Evolutionary conservation across 768 basidiomycete genomes (phyloP).

Genomic region (Chalciporus sphaerocephalus): DNA sequence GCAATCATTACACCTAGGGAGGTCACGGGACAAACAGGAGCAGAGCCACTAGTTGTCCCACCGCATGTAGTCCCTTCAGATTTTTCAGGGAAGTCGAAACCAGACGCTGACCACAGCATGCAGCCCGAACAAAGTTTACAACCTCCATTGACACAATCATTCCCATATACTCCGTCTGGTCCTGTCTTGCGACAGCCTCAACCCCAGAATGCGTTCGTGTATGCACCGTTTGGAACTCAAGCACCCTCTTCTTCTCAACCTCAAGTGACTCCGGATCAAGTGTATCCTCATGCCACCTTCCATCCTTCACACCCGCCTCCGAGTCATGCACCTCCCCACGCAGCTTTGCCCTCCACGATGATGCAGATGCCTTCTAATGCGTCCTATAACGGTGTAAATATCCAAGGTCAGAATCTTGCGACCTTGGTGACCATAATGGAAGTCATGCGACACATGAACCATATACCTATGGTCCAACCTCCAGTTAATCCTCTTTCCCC

Average conservation of each 20-base stretch:
- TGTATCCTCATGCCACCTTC: constrained; percentile 13
- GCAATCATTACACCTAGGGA: constrained; percentile 1
- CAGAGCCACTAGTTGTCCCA: not conserved
- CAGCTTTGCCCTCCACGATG: constrained; percentile 11
- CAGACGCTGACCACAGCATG: not conserved
- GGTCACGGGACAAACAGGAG: not conserved
- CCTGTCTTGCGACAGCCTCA: constrained; percentile 16
- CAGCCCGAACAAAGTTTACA: constrained; percentile 4
- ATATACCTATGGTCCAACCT: constrained; percentile 15
- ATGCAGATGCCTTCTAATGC: constrained; percentile 12
- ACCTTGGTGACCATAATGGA: constrained; percentile 30
- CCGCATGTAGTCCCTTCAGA: not conserved
- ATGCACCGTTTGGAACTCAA: constrained; percentile 13
- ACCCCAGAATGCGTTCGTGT: constrained; percentile 15
- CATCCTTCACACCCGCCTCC: constrained; percentile 18
- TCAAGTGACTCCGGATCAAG: constrained; percentile 13
- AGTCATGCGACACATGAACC: constrained; percentile 28
- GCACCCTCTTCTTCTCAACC: constrained; percentile 20
- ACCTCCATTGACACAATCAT: constrained; percentile 5
- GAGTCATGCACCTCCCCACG: constrained; percentile 5
- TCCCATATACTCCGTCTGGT: constrained; percentile 11
- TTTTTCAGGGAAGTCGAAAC: constrained; percentile 3
- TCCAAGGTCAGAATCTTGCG: constrained; percentile 21
- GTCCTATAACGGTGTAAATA: constrained; percentile 8
- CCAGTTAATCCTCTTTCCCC: constrained; percentile 3